A percentile compares a stretch with the other conserved stretches of the same genome.
phyloP scores from a whole-genome alignment of 2,329 filamentous ascomycete species.

The Botrytis byssoidea region DNA sequence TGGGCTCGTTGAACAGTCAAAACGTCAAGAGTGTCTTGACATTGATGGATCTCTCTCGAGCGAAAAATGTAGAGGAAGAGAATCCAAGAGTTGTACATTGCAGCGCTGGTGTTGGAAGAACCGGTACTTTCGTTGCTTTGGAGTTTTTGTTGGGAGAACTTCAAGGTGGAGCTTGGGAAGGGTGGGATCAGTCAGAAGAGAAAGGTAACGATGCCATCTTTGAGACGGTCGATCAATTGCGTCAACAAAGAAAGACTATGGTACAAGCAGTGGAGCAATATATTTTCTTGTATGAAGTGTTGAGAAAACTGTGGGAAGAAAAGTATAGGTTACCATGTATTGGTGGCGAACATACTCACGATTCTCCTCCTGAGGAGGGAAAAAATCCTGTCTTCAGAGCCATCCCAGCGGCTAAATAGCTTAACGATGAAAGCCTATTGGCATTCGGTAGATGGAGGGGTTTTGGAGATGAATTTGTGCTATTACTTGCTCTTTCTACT shows the following conservation, averaged over 20 bases:
- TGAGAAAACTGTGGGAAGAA: slow-evolving; percentile 72
- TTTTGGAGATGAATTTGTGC: not conserved
- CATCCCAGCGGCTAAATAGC: slow-evolving; percentile 5
- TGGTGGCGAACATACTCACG: slow-evolving; percentile 33
- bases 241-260: slow-evolving; percentile 91
- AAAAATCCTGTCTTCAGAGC: slow-evolving; percentile 15
- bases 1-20: slow-evolving; percentile 70
- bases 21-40: slow-evolving; percentile 67
- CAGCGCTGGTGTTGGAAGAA: slow-evolving; percentile 90
- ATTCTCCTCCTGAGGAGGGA: slow-evolving; percentile 19
- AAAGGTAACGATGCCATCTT: slow-evolving; percentile 66
- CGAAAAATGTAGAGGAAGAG: slow-evolving; percentile 52
- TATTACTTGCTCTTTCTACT: slow-evolving; percentile 4
- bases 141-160: slow-evolving; percentile 86
- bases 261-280: slow-evolving; percentile 87
- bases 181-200: slow-evolving; percentile 37
- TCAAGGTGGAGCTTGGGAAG: slow-evolving; percentile 59
- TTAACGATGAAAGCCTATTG: not conserved
- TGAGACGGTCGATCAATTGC: slow-evolving; percentile 73
- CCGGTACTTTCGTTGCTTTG: slow-evolving; percentile 93
- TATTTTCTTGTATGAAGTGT: slow-evolving; percentile 82
- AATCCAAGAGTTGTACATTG: slow-evolving; percentile 83
- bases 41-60: slow-evolving; percentile 65
- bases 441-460: slow-evolving; percentile 4
- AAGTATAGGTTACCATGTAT: slow-evolving; percentile 47